Percentiles rank a stretch among this genome's conserved stretches.
Evolutionary conservation across 2,329 filamentous ascomycete species (phyloP).

Genomic region (Stachybotrys chartarum): DNA sequence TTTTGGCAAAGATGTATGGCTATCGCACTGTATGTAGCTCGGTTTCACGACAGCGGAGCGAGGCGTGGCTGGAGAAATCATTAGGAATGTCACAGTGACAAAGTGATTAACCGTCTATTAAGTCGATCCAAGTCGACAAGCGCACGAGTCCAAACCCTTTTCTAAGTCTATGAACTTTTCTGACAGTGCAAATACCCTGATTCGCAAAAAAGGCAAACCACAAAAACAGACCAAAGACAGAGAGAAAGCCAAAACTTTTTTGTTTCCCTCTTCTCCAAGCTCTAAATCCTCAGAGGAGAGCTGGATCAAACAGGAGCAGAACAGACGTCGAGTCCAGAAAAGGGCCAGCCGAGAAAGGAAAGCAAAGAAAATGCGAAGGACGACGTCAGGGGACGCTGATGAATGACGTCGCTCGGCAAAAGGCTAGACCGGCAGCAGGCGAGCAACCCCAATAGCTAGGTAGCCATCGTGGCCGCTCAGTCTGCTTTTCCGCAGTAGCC

Average conservation of each 20-base stretch:
- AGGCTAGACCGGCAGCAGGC: no score
- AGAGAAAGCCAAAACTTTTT: background rate
- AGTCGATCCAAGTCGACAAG: slow-evolving; percentile 3
- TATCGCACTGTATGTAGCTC: no score
- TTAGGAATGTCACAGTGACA: background rate
- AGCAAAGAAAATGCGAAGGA: background rate
- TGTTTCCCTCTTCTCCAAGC: background rate
- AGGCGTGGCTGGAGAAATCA: background rate
- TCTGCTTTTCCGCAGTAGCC: no score
- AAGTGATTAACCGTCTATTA: slow-evolving; percentile 2
- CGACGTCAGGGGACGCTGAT: no score
- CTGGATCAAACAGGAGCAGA: background rate
- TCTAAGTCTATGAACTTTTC: slow-evolving; percentile 10
- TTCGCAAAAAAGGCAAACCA: background rate
- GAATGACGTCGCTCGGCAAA: no score
- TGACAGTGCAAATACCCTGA: slow-evolving; percentile 3
- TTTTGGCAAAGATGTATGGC: no score
- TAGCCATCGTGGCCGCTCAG: no score
- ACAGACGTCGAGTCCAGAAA: background rate
- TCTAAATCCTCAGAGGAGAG: background rate
- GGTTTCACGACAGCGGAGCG: no score
- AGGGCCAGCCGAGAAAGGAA: background rate
- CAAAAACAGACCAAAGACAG: background rate
- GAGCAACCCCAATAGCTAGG: no score
- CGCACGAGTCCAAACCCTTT: background rate